Evolutionary conservation across 768 basidiomycete genomes (phyloP), one percentile per base, ranked within the genome.

Genomic region (Leucosporidium yakuticum): DNA sequence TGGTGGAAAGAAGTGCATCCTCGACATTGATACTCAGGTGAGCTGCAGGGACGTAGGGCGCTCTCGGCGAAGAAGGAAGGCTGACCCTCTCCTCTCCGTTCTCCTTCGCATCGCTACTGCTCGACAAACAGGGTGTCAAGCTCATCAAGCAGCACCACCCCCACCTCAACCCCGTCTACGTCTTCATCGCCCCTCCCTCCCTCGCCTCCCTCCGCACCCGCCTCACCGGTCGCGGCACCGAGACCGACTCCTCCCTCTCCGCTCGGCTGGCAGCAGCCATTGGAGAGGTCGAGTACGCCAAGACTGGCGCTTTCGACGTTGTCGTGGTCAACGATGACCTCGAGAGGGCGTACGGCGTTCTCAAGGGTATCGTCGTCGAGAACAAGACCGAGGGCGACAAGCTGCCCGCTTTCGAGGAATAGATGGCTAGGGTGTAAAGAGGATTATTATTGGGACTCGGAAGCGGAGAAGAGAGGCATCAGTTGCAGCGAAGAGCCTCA

Each of bases 21-120:
- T 98, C 49, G 95, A 98, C 77, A 98, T 98, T 67, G 95, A 98
- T 76, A 87, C 89, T 15, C 94, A 98, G 87, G 91, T 90, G 77
- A 65, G 82, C 80, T 51, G 36, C 39, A 15, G 39, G 14, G 17
- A 15, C 39, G 11, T 44, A 9, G 39, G 17, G 2, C 32, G 61
- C 20, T 3, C 29, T n/a, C 25, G 49, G 15, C 27, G 39, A 32
- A 32, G 27, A 15, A 32, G 34, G 19, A 51, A 25, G 25, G 34
- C 50, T 64, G 19, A 56, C 29, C 17, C 29, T n/a, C 14, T 56
- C 48, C 6, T 20, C 32, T 55, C 20, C 21, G 47, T 44, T 8
- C 39, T 44, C 2, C 39, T 44, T 3, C 39, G 25, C 31, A 12
- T 25, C 9, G 23, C 62, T 9, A 31, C 19, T 4, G n/a, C 29